Evolutionary conservation across 2,329 filamentous ascomycete species (phyloP), one percentile per base, ranked within the genome.

Genomic region (Venturia oleaginea): DNA sequence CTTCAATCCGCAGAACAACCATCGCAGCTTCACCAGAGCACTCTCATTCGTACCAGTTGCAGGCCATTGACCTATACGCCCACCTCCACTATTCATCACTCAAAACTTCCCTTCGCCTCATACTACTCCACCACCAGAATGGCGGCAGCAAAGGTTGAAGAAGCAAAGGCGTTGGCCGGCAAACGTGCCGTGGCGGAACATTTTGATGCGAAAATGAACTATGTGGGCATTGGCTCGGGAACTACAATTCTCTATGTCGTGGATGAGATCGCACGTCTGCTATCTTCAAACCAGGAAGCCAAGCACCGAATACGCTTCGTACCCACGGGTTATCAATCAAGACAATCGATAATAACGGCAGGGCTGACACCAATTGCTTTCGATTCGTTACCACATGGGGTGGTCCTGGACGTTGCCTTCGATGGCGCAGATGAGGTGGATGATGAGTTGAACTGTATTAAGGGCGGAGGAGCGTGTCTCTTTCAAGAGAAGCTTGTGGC

Each of bases 401-500:
- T 79, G 19, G 73, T 86, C 73, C 83, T 99, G 34, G 93, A 97
- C 71, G 89, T 97, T 22, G 90, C 90, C 61, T 99, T 99, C 74
- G 94, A 99, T 73, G 94, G 94, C 63, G 94, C 94, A 4, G 94
- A 99, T 74, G 94, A 99, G 79, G 92, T 99, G 38, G 94, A 99
- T 74, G 87, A 91, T 59, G 90, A 95, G 62, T 79, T 99, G 66
- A 99, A 97, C 77, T 91, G 93, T 73, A 97, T 99, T 80, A 97
- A 97, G 80, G 94, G 94, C 64, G 94, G 94, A 61, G 94, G 94
- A 65, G 94, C 92, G n/a, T 99, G 94, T 77, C 79, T 97, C 65
- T 96, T 96, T 79, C 94, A 97, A 76, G 94, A 99, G 79, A 99
- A 99, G 80, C 82, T 99, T 42, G 92, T 99, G 4, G 92, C 92